phyloP scores from a whole-genome alignment of 495 filamentous ascomycete species.

The Hypoxylon subgilvum region DNA sequence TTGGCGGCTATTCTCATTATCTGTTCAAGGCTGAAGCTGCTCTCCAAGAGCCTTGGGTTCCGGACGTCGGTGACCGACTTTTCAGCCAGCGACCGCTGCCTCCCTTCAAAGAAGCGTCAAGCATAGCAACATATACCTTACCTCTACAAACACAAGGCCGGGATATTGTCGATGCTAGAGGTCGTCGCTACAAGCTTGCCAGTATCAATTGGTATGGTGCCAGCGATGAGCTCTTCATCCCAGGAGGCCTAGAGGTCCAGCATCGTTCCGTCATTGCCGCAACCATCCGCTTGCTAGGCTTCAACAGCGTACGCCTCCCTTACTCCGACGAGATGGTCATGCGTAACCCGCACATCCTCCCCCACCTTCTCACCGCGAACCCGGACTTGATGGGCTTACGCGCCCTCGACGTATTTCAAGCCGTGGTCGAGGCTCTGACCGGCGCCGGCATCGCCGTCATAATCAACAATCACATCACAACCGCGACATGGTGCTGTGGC shows the following conservation, averaged over 20 bases:
- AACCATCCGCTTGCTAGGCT: slow-evolving; percentile 60
- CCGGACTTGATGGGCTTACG: slow-evolving; percentile 56
- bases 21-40: slow-evolving; percentile 50
- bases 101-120: slow-evolving; percentile 45
- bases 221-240: slow-evolving; percentile 65
- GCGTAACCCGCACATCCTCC: slow-evolving; percentile 55
- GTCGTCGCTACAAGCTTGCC: slow-evolving; percentile 59
- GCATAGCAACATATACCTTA: slow-evolving; percentile 51
- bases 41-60: slow-evolving; percentile 49
- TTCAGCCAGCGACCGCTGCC: slow-evolving; percentile 52
- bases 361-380: slow-evolving; percentile 58
- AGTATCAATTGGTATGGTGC: slow-evolving; percentile 70
- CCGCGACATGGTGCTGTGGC: slow-evolving; percentile 66
- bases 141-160: slow-evolving; percentile 61
- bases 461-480: slow-evolving; percentile 67
- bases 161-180: slow-evolving; percentile 60
- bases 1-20: slow-evolving; percentile 47
- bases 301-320: slow-evolving; percentile 68
- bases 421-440: slow-evolving; percentile 60
- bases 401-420: slow-evolving; percentile 61
- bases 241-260: slow-evolving; percentile 62
- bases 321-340: slow-evolving; percentile 68
- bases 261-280: slow-evolving; percentile 61
- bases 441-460: slow-evolving; percentile 64
- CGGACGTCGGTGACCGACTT: slow-evolving; percentile 45